Evolutionary conservation across 2,329 filamentous ascomycete genomes (phyloP).

Genomic region (Trichoderma brevicompactum): DNA sequence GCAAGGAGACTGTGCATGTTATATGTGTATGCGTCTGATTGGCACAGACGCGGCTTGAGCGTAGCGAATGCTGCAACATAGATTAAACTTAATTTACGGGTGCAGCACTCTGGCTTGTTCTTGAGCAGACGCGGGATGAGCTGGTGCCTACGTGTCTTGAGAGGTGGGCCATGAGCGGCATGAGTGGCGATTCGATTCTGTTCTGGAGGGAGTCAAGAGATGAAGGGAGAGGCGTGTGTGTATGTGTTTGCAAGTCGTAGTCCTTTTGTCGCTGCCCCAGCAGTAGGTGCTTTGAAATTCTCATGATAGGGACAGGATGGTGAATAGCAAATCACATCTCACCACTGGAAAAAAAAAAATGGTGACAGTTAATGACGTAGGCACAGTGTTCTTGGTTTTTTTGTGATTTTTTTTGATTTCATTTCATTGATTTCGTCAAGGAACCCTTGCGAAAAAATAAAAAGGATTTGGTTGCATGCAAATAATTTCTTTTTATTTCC

Average conservation of each 20-base stretch:
- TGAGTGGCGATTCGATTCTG: too few relatives aligned
- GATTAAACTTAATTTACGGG: not conserved
- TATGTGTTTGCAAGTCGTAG: too few relatives aligned
- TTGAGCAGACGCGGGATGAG: not conserved
- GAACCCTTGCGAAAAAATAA: constrained; percentile 41
- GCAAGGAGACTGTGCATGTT: not conserved
- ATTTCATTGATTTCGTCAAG: constrained; percentile 45
- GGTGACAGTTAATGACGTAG: not conserved
- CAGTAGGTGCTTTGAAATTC: too few relatives aligned
- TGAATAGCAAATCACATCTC: too few relatives aligned
- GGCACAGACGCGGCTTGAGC: not conserved
- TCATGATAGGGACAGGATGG: too few relatives aligned
- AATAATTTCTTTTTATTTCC: constrained; percentile 35
- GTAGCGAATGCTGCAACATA: not conserved
- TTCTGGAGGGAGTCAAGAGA: too few relatives aligned
- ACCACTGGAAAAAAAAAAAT: not conserved
- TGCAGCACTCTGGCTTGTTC: not conserved
- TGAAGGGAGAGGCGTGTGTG: too few relatives aligned
- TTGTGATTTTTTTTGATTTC: constrained; percentile 35
- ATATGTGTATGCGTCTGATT: not conserved
- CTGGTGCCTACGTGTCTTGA: not conserved
- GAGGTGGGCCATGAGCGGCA: too few relatives aligned
- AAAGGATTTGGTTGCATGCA: constrained; percentile 40
- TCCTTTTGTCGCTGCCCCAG: too few relatives aligned
- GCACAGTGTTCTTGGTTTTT: not conserved